Evolutionary conservation across 306 rosid genomes (phyloP), one percentile per base, ranked within the genome.

Genomic region (Castanea crenata): DNA sequence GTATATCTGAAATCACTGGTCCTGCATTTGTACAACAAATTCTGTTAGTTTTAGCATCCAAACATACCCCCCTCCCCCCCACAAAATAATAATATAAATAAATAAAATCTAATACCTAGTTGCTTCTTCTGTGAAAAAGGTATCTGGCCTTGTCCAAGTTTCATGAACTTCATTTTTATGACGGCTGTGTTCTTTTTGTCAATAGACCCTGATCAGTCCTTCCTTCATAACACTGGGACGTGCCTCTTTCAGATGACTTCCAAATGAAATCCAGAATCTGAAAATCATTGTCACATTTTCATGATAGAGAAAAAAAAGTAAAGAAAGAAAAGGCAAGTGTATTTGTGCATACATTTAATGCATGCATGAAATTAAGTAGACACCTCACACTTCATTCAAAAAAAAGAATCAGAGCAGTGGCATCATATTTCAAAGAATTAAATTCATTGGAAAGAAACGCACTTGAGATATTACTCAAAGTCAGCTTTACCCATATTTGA

Each of bases 91-190:
- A 2, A 41, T 0, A 41, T 25, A 25, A 23, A 0, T 5, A 8
- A 2, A 41, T 0, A 8, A 41, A 41, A 41, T 8, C 46, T 41
- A 41, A 63, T 85, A 93, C 99, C 99, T 95, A 74, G 93, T 91
- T 74, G 98, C 96, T 88, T 90, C 90, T 88, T 93, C 94, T 12
- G 92, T 84, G 82, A 87, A 85, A 90, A 95, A 95, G 81, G 96
- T 93, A 79, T 95, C 98, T 2, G 91, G 92, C 88, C 91, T 90
- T 62, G 94, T 91, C 99, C 99, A 87, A 95, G 86, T 90, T 95
- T 95, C 99, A 95, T 93, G 82, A 90, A 95, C 97, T 95, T 95
- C 99, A 95, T 95, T 69, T 34, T 86, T 73, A 72, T 54, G 81
- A 65, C 10, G 27, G 54, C 49, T 34, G 20, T 70, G 61, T 74